phyloP scores from a whole-genome alignment of 1,284 basidiomycete species.

The Tremellales sp. region DNA sequence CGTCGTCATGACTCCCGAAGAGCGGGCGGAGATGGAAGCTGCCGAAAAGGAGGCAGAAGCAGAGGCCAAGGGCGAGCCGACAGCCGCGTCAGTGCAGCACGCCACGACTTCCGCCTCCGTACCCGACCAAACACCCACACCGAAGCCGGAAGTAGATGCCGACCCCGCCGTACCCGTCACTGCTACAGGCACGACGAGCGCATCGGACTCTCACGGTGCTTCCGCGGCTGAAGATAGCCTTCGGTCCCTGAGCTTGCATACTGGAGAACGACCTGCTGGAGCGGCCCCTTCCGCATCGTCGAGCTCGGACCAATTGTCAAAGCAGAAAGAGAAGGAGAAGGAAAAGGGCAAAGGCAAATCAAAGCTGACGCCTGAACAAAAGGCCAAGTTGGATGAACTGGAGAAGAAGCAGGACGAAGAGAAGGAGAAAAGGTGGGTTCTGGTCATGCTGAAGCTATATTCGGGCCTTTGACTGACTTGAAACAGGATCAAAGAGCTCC shows the following conservation, averaged over 20 bases:
- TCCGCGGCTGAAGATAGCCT: background rate
- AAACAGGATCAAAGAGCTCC: slow-evolving; percentile 58
- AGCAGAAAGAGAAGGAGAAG: slow-evolving; percentile 21
- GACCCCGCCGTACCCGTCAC: slow-evolving; percentile 13
- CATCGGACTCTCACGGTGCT: slow-evolving; percentile 11
- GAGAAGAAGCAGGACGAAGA: slow-evolving; percentile 73
- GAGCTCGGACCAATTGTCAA: slow-evolving; percentile 11
- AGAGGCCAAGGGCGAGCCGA: slow-evolving; percentile 53
- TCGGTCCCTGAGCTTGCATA: background rate
- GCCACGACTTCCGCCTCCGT: slow-evolving; percentile 16
- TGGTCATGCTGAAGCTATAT: no score
- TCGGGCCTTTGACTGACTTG: background rate
- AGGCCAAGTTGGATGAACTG: slow-evolving; percentile 71
- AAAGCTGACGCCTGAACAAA: slow-evolving; percentile 77
- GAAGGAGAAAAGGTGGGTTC: slow-evolving; percentile 62
- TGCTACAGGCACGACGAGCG: slow-evolving; percentile 14
- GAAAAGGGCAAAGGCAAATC: slow-evolving; percentile 53
- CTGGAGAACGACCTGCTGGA: slow-evolving; percentile 33
- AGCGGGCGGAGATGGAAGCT: slow-evolving; percentile 79
- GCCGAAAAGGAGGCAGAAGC: slow-evolving; percentile 28
- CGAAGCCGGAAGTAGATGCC: slow-evolving; percentile 10
- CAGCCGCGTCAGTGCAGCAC: slow-evolving; percentile 31
- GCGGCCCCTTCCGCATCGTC: slow-evolving; percentile 20
- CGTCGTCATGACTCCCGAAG: slow-evolving; percentile 69
- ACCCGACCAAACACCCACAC: slow-evolving; percentile 10